Evolutionary conservation across 1,284 basidiomycete species (phyloP), one percentile per base, ranked within the genome.

Genomic region (Cutaneotrichosporon cyanovorans): DNA sequence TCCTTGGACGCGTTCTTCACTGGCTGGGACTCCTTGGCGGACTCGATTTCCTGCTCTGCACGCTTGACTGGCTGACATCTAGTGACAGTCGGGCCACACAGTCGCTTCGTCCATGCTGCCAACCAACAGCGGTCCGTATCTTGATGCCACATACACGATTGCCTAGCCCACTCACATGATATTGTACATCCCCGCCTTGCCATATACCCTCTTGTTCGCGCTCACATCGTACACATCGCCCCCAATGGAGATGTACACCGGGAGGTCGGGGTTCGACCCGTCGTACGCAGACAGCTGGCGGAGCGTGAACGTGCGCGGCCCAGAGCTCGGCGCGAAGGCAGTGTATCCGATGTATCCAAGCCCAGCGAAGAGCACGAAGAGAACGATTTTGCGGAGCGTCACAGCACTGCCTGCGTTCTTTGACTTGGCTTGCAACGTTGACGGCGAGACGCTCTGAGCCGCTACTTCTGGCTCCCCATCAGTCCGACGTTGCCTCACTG

Each of bases 231-330:
- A 73, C 6, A 73, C 66, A 45, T 87, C 83, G 16, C 89, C 87
- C 63, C 90, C 85, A 62, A 97, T 85, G 53, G 87, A 89, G 45
- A 96, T 73, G 73, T 91, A 96, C 42, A 93, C 73, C 16, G 90
- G 88, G 60, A 76, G 80, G 31, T 73, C 74, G n/a, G 77, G 70
- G 48, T 81, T 76, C 22, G 70, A 71, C 33, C 93, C 93, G 66
- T 93, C 85, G 69, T 80, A 91, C 52, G 77, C 73, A 20, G 80
- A 73, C 30, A 98, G 76, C 52, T 79, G 68, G 12, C 46, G 33
- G 33, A 49, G 39, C 19, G 47, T 44, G 34, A 39, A 61, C 15
- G 18, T 37, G 19, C 42, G 42, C 25, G n/a, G 31, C 35, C 23
- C 42, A 56, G 8, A 34, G 32, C 9, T 15, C 7, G 14, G 8